These are phyloP conservation scores for Sporothrix sp. DNA, from an alignment of 2,329 filamentous ascomycete genomes.

Conservation along the genomic window DNA sequence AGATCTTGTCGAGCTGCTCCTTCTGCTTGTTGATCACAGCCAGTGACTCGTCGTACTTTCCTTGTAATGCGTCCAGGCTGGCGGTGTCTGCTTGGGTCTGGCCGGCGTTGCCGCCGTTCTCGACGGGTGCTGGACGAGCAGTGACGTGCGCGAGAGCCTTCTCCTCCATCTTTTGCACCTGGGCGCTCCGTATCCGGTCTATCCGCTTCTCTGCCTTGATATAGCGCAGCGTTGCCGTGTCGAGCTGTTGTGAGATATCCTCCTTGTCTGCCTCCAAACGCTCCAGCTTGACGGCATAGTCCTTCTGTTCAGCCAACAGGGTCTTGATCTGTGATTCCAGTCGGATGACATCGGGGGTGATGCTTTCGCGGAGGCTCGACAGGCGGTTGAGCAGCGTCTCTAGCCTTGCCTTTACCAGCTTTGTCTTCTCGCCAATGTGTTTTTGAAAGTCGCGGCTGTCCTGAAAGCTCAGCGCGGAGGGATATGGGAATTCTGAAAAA, in stretches of 20 bases:
- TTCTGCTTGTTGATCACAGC: slow-evolving; percentile 75
- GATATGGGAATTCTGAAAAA: slow-evolving; percentile 40
- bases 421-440: slow-evolving; percentile 67
- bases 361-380: slow-evolving; percentile 39
- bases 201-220: slow-evolving; percentile 93
- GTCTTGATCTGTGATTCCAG: slow-evolving; percentile 67
- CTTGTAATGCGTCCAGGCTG: slow-evolving; percentile 57
- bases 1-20: slow-evolving; percentile 71
- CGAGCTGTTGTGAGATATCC: slow-evolving; percentile 73
- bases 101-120: slow-evolving; percentile 42
- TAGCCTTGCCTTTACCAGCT: slow-evolving; percentile 65
- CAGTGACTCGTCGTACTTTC: slow-evolving; percentile 65
- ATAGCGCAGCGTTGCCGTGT: slow-evolving; percentile 80
- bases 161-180: slow-evolving; percentile 85
- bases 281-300: slow-evolving; percentile 66
- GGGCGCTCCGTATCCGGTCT: slow-evolving; percentile 77
- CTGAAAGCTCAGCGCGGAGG: slow-evolving; percentile 52
- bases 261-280: slow-evolving; percentile 70
- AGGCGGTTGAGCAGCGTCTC: slow-evolving; percentile 56
- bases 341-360: slow-evolving; percentile 58
- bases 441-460: slow-evolving; percentile 64
- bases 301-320: slow-evolving; percentile 73
- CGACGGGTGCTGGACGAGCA: slow-evolving; percentile 33
- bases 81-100: slow-evolving; percentile 40
- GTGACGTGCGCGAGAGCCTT: slow-evolving; percentile 67